Conservation (phyloP, 495 filamentous ascomycete genomes). For the Podospora didyma region DNA sequence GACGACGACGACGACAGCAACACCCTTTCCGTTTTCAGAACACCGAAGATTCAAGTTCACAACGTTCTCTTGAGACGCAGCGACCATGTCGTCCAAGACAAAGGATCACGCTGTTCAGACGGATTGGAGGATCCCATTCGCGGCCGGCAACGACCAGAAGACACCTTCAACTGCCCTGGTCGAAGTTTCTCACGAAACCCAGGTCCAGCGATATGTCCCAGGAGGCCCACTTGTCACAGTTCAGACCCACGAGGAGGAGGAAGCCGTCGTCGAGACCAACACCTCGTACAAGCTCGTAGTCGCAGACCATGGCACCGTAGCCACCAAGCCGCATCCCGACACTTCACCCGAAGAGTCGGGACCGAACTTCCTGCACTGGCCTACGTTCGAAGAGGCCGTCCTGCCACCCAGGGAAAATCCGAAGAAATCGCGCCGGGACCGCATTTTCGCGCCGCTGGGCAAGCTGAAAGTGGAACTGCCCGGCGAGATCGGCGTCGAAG, state of each 20-base stretch:
- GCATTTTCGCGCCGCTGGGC: constrained; percentile 15
- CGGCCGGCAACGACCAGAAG: background rate
- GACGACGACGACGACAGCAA: too few species aligned
- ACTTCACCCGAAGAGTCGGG: background rate
- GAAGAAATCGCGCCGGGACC: constrained; percentile 15
- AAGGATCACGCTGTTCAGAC: too few species aligned
- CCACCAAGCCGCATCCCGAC: background rate
- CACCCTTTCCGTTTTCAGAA: too few species aligned
- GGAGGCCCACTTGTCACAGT: background rate
- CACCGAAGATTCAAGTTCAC: too few species aligned
- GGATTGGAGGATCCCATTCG: too few species aligned
- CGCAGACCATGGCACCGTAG: background rate
- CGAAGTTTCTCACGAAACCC: background rate
- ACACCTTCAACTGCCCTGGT: background rate
- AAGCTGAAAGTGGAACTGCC: constrained; percentile 19
- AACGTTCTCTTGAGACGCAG: too few species aligned
- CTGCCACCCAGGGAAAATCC: constrained; percentile 18
- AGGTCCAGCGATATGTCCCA: background rate
- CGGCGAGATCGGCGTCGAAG: constrained; percentile 20
- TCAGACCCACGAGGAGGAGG: background rate
- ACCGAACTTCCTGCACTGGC: constrained; percentile 20
- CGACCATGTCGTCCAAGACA: background rate
- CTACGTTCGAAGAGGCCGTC: constrained; percentile 9
- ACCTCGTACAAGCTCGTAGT: constrained; percentile 2
- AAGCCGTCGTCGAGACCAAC: background rate